These are phyloP conservation scores for Balansia obtecta DNA, from an alignment of 2,329 filamentous ascomycete species.

Conservation along the genomic window DNA sequence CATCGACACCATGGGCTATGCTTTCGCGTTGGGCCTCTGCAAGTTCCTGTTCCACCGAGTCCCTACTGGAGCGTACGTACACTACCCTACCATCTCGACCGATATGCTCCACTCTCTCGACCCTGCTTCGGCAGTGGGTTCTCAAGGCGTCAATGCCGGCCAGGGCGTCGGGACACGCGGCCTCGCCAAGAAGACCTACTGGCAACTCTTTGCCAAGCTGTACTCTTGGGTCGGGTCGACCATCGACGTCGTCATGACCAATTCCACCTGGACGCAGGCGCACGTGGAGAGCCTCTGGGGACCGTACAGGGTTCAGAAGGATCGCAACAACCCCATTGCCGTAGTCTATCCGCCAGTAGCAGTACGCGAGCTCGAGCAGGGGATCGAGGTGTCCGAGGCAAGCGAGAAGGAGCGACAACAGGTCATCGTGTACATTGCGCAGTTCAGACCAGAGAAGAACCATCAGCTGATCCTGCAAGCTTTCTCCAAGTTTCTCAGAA, in stretches of 20 bases:
- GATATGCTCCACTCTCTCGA: slow-evolving; percentile 88
- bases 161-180: slow-evolving; percentile 63
- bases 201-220: slow-evolving; percentile 68
- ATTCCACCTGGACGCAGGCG: slow-evolving; percentile 83
- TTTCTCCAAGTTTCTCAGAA: slow-evolving; percentile 64
- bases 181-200: slow-evolving; percentile 65
- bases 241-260: slow-evolving; percentile 93
- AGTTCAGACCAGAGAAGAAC: slow-evolving; percentile 96
- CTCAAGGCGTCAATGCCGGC: slow-evolving; percentile 71
- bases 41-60: slow-evolving; percentile 70
- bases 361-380: slow-evolving; percentile 67
- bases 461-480: slow-evolving; percentile 76
- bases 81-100: slow-evolving; percentile 96
- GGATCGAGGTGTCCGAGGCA: slow-evolving; percentile 56
- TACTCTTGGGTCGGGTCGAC: slow-evolving; percentile 76
- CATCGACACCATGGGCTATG: slow-evolving; percentile 96
- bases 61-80: slow-evolving; percentile 85
- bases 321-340: slow-evolving; percentile 42
- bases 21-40: slow-evolving; percentile 73
- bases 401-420: slow-evolving; percentile 60
- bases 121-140: slow-evolving; percentile 42
- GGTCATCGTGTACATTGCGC: slow-evolving; percentile 81
- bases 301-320: slow-evolving; percentile 33
- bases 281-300: slow-evolving; percentile 79
- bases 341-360: slow-evolving; percentile 89